These are phyloP conservation scores for Lyophyllum semitale DNA, from an alignment of 768 basidiomycete genomes.

Conservation along the genomic window DNA sequence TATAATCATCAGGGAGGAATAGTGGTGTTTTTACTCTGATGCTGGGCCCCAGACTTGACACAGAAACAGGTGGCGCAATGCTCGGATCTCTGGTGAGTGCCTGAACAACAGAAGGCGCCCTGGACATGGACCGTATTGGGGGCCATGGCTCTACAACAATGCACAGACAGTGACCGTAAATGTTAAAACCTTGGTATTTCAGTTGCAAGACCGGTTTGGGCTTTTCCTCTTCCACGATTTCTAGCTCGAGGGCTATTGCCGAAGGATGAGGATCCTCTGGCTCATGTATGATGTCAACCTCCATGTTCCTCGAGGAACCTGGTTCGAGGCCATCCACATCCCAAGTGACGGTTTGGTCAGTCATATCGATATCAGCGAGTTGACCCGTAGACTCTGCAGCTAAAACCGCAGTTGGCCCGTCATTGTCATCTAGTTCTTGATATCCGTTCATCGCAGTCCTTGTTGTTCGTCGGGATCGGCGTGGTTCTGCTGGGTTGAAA, in stretches of 20 bases:
- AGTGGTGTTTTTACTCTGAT: slow-evolving; percentile 59
- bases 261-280: slow-evolving; percentile 11
- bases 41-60: slow-evolving; percentile 17
- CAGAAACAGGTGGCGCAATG: slow-evolving; percentile 33
- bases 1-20: slow-evolving; percentile 68
- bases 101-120: slow-evolving; percentile 22
- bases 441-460: not conserved
- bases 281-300: slow-evolving; percentile 5
- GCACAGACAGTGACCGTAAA: slow-evolving; percentile 74
- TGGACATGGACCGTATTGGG: slow-evolving; percentile 39
- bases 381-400: slow-evolving; percentile 26
- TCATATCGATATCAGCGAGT: slow-evolving; percentile 23
- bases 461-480: slow-evolving; percentile 7
- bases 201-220: slow-evolving; percentile 71
- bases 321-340: not conserved
- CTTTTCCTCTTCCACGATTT: slow-evolving; percentile 71
- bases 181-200: slow-evolving; percentile 68
- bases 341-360: not conserved
- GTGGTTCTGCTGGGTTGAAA: slow-evolving; percentile 4
- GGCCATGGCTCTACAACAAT: slow-evolving; percentile 86
- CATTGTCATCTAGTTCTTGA: slow-evolving; percentile 20
- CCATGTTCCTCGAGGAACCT: slow-evolving; percentile 3
- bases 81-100: slow-evolving; percentile 29
- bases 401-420: slow-evolving; percentile 21
- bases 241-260: slow-evolving; percentile 40